Evolutionary conservation across 2,329 filamentous ascomycete genomes (phyloP), one percentile per base, ranked within the genome.

Genomic region (Fusarium begoniae): DNA sequence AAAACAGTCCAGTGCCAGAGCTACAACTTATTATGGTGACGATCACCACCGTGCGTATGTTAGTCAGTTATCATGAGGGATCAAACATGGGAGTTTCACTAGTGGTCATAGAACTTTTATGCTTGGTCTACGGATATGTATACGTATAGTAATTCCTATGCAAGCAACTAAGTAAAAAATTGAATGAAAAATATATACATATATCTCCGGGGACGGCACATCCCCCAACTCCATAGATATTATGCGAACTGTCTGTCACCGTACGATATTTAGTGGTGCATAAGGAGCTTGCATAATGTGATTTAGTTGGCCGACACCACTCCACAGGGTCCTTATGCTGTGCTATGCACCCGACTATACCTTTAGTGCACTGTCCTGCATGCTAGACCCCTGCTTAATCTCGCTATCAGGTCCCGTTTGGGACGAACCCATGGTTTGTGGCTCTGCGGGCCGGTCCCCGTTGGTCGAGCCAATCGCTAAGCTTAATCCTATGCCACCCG

Each of bases 361-460:
- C 26, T 35, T 35, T 55, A 55, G 37, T 41, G 35, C 20, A 17
- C 35, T 40, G 20, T 40, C 51, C 35, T 28, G 51, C 30, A 48
- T 50, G 32, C 30, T 38, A 20, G 56, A 69, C 75, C 74, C 70
- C 73, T 69, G 73, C 53, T 57, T 65, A 77, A 77, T 78, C 60
- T 78, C 75, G 64, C 67, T 71, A 70, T 60, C 54, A 41, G 53
- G 43, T 59, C 51, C 44, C 30, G 55, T 62, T 70, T 59, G 44
- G 55, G 62, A 53, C 30, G 50, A 64, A 60, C 43, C 47, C 57
- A 54, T 67, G 58, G 56, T 58, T 57, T 55, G 45, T 59, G 63
- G 56, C 48, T 62, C 35, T 50, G 40, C 75, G 75, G 73, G 62
- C 75, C 75, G 75, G 53, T 28, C 38, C 38, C 56, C 64, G 43